Evolutionary conservation across 371 early-diverging fungal species (phyloP), one percentile per base, ranked within the genome.

Genomic region (Rhizopus stolonifer): DNA sequence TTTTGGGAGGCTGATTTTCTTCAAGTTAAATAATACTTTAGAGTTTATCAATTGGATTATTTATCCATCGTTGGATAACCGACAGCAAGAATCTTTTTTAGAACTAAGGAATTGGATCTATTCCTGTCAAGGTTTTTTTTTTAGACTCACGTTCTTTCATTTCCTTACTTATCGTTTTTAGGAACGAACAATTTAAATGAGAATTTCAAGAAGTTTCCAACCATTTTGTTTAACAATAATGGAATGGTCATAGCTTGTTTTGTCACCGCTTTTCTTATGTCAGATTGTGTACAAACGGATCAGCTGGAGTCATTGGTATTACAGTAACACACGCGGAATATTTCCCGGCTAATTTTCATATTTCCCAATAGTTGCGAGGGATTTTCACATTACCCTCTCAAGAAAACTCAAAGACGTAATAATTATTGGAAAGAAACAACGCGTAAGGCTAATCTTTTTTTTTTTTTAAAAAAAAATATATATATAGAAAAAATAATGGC

Each of bases 261-360:
- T 51, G 18, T 55, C 7, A 55, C 42, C 31, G 44, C 46, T 3
- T 39, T 50, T 22, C 31, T 60, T 17, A 43, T 57, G 11, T 45
- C 46, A 19, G 31, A 39, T 40, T 17, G 39, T 24, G 31, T 55
- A n/a, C 24, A 39, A 33, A 33, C 19, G 45, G 55, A 55, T 54
- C 55, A 60, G 26, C 49, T 54, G 49, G 21, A 39, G 44, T 34
- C 51, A 40, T 55, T 49, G 61, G 61, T 60, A 60, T 22, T 46
- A 46, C 46, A 14, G 24, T 43, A 29, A 45, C 31, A 21, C 40
- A 13, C 36, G 6, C 19, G 2, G 33, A 13, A 10, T 23, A 32
- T 33, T 46, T 34, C 31, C 42, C 24, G 2, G 24, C 23, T 22
- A 2, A 19, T 17, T 25, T 45, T 45, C n/a, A n/a, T 14, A 21